Base-by-base conservation (phyloP, 257 asterid genomes). In the Salvia miltiorrhiza region DNA sequence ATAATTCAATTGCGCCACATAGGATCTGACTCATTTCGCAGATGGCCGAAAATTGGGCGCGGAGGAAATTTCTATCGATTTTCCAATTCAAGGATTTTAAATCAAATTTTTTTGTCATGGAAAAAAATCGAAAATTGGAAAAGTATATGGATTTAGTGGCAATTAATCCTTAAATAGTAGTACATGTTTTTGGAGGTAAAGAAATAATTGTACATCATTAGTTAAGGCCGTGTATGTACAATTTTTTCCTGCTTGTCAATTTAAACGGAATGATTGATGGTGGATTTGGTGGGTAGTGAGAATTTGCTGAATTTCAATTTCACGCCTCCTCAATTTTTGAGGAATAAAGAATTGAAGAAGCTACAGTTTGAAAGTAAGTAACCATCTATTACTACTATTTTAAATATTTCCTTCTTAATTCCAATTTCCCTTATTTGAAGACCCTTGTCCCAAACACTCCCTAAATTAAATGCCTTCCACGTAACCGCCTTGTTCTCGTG, bases 381-480 rank as follows among this genome's bases (percentile, higher is more conserved):
- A 26, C 30, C 1, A 26, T 26, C 30, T 26, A 26, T 26, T 26
- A 26, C 44, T 39, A 39, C 10, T 35, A 35, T 35, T 35, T 35
- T 35, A 5, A 35, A 35, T 35, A 35, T 35, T 35, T 35, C 1
- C 10, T 9, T 9, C 14, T 43, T 12, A 43, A 43, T n/a, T 44
- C 50, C 9, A 44, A 44, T 11, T 44, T n/a, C 16, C 10, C 14
- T 2, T 12, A 26, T 55, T 26, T 4, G 37, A 55, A 55, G 4
- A 2, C 14, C 44, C 21, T 57, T n/a, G 23, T 11, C 23, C 65
- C 48, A 59, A 59, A 59, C 65, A 59, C 11, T 3, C 17, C 30
- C 48, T 19, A 59, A 9, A 59, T 35, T 35, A 35, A 59, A 35
- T 85, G 84, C 79, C 32, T 62, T 59, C 47, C 69, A 61, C 23